Evolutionary conservation across 2,329 filamentous ascomycete species (phyloP).

Genomic region (Emergomyces orientalis): DNA sequence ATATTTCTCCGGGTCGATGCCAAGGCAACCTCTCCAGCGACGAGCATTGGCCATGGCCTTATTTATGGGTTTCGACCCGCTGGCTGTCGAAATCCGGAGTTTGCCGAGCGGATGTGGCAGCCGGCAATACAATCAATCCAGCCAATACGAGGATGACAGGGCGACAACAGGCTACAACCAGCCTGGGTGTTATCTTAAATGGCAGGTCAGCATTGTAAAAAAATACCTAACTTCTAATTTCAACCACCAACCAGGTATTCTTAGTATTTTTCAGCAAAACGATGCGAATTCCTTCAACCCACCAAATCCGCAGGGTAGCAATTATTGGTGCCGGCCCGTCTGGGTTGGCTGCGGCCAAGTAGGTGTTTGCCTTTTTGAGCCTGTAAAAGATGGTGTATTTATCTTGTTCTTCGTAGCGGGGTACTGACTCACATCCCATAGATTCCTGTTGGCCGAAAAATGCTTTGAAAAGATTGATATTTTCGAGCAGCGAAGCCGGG

Average conservation of each 20-base stretch:
- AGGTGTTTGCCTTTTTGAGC: conserved; percentile 14
- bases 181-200: too few relatives aligned
- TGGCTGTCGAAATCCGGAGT: too few relatives aligned
- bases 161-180: too few relatives aligned
- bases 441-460: conserved; percentile 63
- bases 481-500: conserved; percentile 68
- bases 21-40: too few relatives aligned
- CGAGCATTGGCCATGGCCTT: too few relatives aligned
- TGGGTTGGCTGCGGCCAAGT: conserved; percentile 68
- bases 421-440: conserved; percentile 19
- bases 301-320: conserved; percentile 45
- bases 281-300: background rate
- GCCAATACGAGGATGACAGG: too few relatives aligned
- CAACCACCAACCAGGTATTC: background rate
- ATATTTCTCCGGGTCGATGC: background rate
- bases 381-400: background rate
- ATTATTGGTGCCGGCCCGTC: conserved; percentile 76
- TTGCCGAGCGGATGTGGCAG: too few relatives aligned
- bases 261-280: background rate
- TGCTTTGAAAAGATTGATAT: conserved; percentile 61
- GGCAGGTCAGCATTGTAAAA: too few relatives aligned
- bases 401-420: background rate
- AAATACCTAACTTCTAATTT: too few relatives aligned
- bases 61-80: too few relatives aligned
- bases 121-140: too few relatives aligned